Evolutionary conservation across 2,329 filamentous ascomycete species (phyloP).

Genomic region (Basipetospora chlamydospora): DNA sequence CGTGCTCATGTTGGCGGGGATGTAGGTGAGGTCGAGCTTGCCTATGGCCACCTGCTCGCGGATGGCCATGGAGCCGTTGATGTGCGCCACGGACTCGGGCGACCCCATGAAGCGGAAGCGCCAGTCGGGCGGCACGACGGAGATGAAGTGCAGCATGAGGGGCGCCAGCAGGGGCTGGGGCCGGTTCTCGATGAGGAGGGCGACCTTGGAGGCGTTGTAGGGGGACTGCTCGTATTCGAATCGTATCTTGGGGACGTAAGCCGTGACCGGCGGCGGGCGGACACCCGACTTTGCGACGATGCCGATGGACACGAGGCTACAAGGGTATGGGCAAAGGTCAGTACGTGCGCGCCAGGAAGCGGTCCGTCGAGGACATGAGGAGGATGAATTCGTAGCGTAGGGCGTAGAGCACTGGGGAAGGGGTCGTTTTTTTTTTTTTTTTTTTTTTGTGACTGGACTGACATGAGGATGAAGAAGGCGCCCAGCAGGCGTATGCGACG

Average conservation of each 20-base stretch:
- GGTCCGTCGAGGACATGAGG: background rate
- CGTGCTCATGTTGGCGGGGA: conserved; percentile 37
- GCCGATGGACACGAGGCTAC: conserved; percentile 9
- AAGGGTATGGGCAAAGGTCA: background rate
- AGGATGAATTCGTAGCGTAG: too few relatives aligned
- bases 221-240: conserved; percentile 21
- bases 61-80: conserved; percentile 32
- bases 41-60: conserved; percentile 24
- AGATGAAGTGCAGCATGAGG: conserved; percentile 40
- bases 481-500: conserved; percentile 18
- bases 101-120: conserved; percentile 42
- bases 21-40: conserved; percentile 35
- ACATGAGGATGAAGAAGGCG: conserved; percentile 18
- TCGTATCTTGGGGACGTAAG: conserved; percentile 15
- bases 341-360: too few relatives aligned
- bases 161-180: conserved; percentile 33
- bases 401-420: too few relatives aligned
- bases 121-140: conserved; percentile 42
- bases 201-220: conserved; percentile 36
- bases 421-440: too few relatives aligned
- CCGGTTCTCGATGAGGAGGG: conserved; percentile 40
- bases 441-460: too few relatives aligned
- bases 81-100: conserved; percentile 23
- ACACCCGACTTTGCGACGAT: too few relatives aligned
- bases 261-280: conserved; percentile 10